Evolutionary conservation across 805 yeast genomes (phyloP).

Genomic region (Geotrichum ghanense): DNA sequence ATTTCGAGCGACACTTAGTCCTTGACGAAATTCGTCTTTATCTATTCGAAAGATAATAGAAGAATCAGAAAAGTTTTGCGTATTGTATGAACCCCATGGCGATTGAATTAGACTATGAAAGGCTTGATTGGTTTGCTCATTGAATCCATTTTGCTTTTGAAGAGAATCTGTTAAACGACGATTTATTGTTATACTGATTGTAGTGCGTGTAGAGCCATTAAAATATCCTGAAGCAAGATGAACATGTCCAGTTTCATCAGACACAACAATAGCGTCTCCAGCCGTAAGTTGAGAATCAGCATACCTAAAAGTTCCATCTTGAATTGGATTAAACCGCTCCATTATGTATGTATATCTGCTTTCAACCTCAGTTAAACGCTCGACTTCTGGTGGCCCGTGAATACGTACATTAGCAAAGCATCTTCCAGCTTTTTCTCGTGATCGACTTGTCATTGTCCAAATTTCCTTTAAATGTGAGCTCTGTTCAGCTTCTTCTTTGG

Average conservation of each 20-base stretch:
- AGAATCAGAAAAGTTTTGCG: slow-evolving; percentile 11
- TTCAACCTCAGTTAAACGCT: slow-evolving; percentile 4
- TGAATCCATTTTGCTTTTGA: slow-evolving; percentile 33
- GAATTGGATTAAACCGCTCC: slow-evolving; percentile 5
- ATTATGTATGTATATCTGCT: slow-evolving; percentile 12
- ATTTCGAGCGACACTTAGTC: slow-evolving; percentile 64
- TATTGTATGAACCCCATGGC: slow-evolving; percentile 15
- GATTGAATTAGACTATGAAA: slow-evolving; percentile 33
- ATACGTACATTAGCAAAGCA: slow-evolving; percentile 39
- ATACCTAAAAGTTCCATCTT: slow-evolving; percentile 12
- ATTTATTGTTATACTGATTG: slow-evolving; percentile 39
- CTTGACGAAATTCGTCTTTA: slow-evolving; percentile 64
- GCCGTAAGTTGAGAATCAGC: slow-evolving; percentile 37
- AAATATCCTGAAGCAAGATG: slow-evolving; percentile 58
- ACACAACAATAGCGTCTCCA: slow-evolving; percentile 57
- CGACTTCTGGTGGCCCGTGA: slow-evolving; percentile 21
- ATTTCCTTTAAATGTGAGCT: slow-evolving; percentile 45
- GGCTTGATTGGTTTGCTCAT: slow-evolving; percentile 35
- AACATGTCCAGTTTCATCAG: slow-evolving; percentile 73
- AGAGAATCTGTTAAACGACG: slow-evolving; percentile 39
- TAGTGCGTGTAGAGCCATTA: slow-evolving; percentile 30
- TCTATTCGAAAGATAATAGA: slow-evolving; percentile 51
- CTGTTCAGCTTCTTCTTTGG: slow-evolving; percentile 58
- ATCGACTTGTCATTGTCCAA: slow-evolving; percentile 50
- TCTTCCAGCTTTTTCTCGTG: slow-evolving; percentile 56